phyloP scores from a whole-genome alignment of 768 basidiomycete species.

The Cubamyces lactineus region DNA sequence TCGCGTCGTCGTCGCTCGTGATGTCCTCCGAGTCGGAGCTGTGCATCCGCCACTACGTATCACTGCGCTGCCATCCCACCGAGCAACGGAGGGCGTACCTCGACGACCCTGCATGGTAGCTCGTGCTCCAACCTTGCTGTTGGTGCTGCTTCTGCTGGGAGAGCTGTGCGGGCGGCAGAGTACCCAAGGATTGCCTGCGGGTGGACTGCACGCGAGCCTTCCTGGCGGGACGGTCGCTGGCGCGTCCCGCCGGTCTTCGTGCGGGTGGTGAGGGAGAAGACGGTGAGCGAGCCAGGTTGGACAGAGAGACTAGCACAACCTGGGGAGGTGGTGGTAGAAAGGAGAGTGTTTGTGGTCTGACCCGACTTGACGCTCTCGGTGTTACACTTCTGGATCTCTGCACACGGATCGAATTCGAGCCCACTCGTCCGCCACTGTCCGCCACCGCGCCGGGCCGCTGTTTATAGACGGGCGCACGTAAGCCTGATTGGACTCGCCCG shows the following conservation, averaged over 20 bases:
- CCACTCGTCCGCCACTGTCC: background rate
- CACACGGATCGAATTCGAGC: constrained; percentile 1
- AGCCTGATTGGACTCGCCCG: constrained; percentile 1
- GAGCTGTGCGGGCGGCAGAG: constrained; percentile 33
- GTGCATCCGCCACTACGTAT: background rate
- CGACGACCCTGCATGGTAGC: constrained; percentile 85
- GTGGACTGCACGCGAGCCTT: constrained; percentile 38
- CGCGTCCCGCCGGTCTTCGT: constrained; percentile 53
- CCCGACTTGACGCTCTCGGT: background rate
- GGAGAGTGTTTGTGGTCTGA: background rate
- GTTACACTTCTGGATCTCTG: background rate
- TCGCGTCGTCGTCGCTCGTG: constrained; percentile 30
- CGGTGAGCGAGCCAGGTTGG: constrained; percentile 78
- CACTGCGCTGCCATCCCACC: background rate
- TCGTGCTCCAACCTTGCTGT: constrained; percentile 75
- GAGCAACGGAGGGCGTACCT: constrained; percentile 47
- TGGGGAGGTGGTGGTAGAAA: constrained; percentile 11
- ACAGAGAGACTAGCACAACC: constrained; percentile 19
- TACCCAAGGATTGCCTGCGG: constrained; percentile 38
- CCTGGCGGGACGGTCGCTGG: constrained; percentile 46
- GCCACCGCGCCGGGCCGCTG: background rate
- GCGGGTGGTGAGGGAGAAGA: constrained; percentile 78
- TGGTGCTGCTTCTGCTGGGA: constrained; percentile 31
- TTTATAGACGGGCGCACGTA: background rate
- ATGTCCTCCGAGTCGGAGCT: constrained; percentile 31